Evolutionary conservation across 2,329 filamentous ascomycete species (phyloP).

Genomic region (Blumeria hordei): DNA sequence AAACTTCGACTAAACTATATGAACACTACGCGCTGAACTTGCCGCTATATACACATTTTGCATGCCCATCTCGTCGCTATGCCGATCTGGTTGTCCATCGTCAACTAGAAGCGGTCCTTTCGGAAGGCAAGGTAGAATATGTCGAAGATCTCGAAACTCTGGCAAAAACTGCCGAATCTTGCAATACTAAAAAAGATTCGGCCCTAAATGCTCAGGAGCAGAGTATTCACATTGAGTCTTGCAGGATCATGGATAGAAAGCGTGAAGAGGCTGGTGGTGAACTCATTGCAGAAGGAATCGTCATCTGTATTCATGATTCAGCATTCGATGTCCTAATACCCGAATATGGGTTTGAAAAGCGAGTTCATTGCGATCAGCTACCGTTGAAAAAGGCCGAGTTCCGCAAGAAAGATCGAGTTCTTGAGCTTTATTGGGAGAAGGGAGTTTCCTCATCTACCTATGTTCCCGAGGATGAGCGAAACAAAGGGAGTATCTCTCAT

Average conservation of each 20-base stretch:
- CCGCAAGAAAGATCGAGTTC: constrained; percentile 78
- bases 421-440: constrained; percentile 99
- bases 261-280: constrained; percentile 71
- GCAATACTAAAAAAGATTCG: constrained; percentile 98
- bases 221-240: constrained; percentile 95
- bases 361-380: constrained; percentile 93
- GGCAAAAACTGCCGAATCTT: constrained; percentile 78
- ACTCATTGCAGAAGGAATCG: constrained; percentile 83
- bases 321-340: constrained; percentile 96
- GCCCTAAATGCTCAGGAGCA: constrained; percentile 95
- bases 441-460: constrained; percentile 90
- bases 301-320: constrained; percentile 93
- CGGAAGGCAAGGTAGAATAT: constrained; percentile 61
- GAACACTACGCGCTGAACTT: constrained; percentile 83
- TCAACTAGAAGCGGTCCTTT: constrained; percentile 70
- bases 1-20: constrained; percentile 51
- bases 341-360: constrained; percentile 97
- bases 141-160: constrained; percentile 70
- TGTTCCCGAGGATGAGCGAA: constrained; percentile 87
- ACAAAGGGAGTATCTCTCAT: constrained; percentile 53
- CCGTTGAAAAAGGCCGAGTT: constrained; percentile 98
- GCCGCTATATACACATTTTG: constrained; percentile 92
- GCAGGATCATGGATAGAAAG: constrained; percentile 84
- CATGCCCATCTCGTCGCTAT: constrained; percentile 81
- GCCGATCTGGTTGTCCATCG: constrained; percentile 89